Percentiles rank a stretch among this genome's conserved stretches.
Conservation (phyloP, 176 grass and related monocot genomes). For the Puccinellia tenuiflora region DNA sequence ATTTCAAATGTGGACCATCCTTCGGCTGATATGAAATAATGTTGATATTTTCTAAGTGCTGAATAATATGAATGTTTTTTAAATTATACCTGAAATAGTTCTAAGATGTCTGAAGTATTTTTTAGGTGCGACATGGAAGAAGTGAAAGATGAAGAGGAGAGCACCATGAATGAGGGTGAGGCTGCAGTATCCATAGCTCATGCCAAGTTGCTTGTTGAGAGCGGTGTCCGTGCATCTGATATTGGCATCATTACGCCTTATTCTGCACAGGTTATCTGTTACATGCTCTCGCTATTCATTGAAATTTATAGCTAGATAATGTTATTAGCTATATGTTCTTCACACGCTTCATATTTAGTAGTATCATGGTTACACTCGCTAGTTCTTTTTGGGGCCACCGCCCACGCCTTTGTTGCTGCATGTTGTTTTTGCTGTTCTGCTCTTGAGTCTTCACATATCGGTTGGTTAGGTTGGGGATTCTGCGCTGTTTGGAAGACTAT, state of each 20-base stretch:
- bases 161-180: conserved; percentile 91
- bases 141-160: conserved; percentile 97
- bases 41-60: neutral
- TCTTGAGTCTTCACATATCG: neutral
- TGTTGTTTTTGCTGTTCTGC: neutral
- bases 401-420: neutral
- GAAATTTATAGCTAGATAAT: conserved; percentile 7
- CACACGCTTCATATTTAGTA: neutral
- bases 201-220: conserved; percentile 88
- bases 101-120: neutral
- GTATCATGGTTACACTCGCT: neutral
- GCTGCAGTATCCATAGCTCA: conserved; percentile 77
- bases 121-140: conserved; percentile 98
- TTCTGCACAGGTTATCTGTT: conserved; percentile 75
- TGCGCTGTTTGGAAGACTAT: neutral
- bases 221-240: conserved; percentile 73
- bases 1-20: neutral
- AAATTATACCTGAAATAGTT: conserved; percentile 1
- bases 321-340: conserved; percentile 4
- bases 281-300: conserved; percentile 22
- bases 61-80: conserved; percentile 9
- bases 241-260: conserved; percentile 97
- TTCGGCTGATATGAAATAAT: neutral
- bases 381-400: neutral
- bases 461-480: neutral